Percentiles rank a stretch among this genome's conserved stretches.
Conservation (phyloP, 345 rosid genomes). For the Iberis pinnata region DNA sequence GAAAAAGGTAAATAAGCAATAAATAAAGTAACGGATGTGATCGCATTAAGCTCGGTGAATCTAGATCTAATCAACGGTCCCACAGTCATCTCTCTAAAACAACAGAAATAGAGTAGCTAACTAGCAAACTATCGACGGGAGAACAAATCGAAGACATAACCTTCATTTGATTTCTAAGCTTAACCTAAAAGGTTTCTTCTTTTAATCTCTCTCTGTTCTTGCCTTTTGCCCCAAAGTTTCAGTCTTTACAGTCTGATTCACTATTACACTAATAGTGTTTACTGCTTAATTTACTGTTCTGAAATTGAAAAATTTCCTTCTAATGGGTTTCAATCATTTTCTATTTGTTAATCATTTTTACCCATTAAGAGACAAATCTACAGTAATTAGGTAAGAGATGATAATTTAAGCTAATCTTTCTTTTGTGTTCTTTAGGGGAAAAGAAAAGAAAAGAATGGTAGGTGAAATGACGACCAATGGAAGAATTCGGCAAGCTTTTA, state of each 20-base stretch:
- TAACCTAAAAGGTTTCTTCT: too few relatives aligned
- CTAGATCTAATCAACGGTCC: conserved; percentile 54
- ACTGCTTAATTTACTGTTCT: conserved; percentile 6
- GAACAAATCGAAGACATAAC: too few relatives aligned
- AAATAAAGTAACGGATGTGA: conserved; percentile 58
- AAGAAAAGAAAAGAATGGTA: conserved; percentile 31
- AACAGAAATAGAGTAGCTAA: too few relatives aligned
- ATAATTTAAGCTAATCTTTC: not conserved
- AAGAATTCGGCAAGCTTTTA: conserved; percentile 44
- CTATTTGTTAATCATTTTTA: not conserved
- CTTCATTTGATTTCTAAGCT: too few relatives aligned
- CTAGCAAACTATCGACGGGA: too few relatives aligned
- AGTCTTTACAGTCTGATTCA: not conserved
- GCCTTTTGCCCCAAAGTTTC: conserved; percentile 15
- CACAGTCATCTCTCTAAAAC: conserved; percentile 31
- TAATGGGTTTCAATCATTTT: too few relatives aligned
- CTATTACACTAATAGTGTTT: conserved; percentile 2
- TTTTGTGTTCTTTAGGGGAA: not conserved
- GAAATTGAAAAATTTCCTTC: conserved; percentile 22
- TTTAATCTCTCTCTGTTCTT: too few relatives aligned
- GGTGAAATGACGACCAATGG: conserved; percentile 39
- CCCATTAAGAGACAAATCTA: conserved; percentile 9
- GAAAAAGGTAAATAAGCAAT: not conserved
- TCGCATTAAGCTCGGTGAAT: conserved; percentile 36
- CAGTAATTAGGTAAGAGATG: conserved; percentile 24